phyloP scores from a whole-genome alignment of 148 eudicot genomes.

The Vaccinium macrocarpon region DNA sequence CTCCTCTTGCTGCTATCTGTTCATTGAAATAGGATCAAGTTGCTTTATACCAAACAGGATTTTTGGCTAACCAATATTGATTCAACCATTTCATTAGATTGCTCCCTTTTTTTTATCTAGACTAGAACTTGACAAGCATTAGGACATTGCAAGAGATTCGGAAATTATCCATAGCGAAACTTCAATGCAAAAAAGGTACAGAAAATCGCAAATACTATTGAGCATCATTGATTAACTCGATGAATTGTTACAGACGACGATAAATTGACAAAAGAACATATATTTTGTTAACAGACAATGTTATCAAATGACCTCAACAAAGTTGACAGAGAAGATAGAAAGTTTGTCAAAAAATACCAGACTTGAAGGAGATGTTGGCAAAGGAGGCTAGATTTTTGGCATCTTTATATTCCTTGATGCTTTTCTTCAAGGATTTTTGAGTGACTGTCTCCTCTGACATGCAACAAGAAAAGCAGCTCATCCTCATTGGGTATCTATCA shows the following conservation, averaged over 20 bases:
- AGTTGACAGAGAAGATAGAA: not conserved
- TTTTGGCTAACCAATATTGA: too few relatives aligned
- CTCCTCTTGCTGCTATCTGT: conserved; percentile 81
- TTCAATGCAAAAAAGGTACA: not conserved
- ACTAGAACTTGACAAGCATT: not conserved
- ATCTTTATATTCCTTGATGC: conserved; percentile 30
- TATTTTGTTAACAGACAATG: not conserved
- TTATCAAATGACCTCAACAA: not conserved
- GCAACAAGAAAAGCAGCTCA: conserved; percentile 51
- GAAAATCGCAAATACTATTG: not conserved
- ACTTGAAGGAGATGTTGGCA: conserved; percentile 66
- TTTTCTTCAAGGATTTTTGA: conserved; percentile 38
- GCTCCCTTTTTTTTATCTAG: not conserved
- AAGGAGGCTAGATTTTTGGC: conserved; percentile 19
- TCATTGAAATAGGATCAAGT: not conserved
- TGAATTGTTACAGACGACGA: not conserved
- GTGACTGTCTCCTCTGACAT: conserved; percentile 16
- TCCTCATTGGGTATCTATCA: conserved; percentile 16
- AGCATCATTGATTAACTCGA: not conserved
- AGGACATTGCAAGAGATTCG: not conserved
- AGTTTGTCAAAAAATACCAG: conserved; percentile 36
- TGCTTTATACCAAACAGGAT: not conserved
- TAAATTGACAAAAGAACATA: not conserved
- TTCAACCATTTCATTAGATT: not conserved
- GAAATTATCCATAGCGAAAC: not conserved